Conservation (phyloP, 129 eudicot genomes). For the Tanacetum coccineum region DNA sequence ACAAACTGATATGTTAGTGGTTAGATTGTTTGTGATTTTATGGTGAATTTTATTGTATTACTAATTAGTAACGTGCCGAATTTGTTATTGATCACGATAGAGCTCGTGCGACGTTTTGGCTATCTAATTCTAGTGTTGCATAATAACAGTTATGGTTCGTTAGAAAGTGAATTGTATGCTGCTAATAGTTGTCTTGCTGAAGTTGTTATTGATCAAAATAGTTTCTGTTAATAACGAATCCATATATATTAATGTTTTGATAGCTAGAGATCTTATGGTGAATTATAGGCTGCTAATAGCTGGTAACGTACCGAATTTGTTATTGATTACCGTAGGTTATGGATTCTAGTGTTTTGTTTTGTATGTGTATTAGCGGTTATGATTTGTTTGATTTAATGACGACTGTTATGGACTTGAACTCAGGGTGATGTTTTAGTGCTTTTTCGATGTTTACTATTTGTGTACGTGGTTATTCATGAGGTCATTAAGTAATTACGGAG, state of each 20-base stretch:
- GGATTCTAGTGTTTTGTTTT: background rate
- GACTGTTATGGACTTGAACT: conserved; percentile 6
- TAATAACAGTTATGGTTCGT: too few species aligned
- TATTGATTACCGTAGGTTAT: background rate
- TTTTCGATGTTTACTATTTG: background rate
- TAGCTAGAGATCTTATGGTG: background rate
- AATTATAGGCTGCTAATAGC: background rate
- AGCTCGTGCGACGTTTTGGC: too few species aligned
- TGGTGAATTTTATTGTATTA: too few species aligned
- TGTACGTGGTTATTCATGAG: conserved; percentile 14
- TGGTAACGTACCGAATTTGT: conserved; percentile 1
- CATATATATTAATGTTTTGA: background rate
- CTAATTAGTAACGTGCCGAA: too few species aligned
- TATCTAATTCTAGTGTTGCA: too few species aligned
- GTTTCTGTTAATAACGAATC: background rate
- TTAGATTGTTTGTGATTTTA: too few species aligned
- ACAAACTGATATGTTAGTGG: too few species aligned
- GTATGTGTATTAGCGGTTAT: conserved; percentile 3
- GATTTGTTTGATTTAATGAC: background rate
- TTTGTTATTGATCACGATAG: too few species aligned
- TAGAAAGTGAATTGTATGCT: too few species aligned
- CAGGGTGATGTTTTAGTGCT: conserved; percentile 5
- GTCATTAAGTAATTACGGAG: background rate
- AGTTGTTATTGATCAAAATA: too few species aligned
- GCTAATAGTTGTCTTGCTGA: too few species aligned